Evolutionary conservation across 208 protist genomes (phyloP).

Genomic region (Trypanosoma grayi): DNA sequence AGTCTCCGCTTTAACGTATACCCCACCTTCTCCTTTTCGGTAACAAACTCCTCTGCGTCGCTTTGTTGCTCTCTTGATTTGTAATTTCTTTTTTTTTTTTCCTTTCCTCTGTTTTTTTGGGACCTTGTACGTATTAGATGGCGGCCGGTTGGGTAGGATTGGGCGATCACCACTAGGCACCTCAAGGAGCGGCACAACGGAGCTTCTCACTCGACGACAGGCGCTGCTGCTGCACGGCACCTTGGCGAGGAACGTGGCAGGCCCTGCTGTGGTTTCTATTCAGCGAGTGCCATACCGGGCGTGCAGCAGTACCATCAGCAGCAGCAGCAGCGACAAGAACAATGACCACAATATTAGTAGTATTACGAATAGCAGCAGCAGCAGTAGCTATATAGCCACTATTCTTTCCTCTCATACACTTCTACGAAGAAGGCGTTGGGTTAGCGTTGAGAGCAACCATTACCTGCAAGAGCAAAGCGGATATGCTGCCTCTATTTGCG

Average conservation of each 20-base stretch:
- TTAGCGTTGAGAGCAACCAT: slow-evolving; percentile 18
- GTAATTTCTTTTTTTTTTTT: background rate
- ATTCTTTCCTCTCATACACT: background rate
- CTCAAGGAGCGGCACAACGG: background rate
- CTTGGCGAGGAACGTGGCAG: background rate
- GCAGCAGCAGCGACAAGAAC: too few relatives aligned
- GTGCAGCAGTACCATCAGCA: background rate
- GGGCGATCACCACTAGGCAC: too few relatives aligned
- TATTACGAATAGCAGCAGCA: background rate
- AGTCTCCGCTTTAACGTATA: too few relatives aligned
- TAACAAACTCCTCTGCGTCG: too few relatives aligned
- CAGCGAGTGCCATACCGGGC: background rate
- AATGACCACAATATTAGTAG: too few relatives aligned
- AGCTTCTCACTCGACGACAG: too few relatives aligned
- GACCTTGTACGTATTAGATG: background rate
- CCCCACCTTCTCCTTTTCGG: too few relatives aligned
- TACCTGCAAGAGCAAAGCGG: slow-evolving; percentile 11
- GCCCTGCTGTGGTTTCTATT: background rate
- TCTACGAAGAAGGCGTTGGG: slow-evolving; percentile 21
- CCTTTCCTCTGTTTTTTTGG: background rate
- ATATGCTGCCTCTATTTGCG: slow-evolving; percentile 12
- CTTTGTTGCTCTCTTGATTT: too few relatives aligned
- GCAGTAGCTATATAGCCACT: background rate
- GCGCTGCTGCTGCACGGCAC: background rate
- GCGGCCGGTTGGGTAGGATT: too few relatives aligned